Evolutionary conservation across 176 grass and related monocot species (phyloP).

Genomic region (Musa beccarii): DNA sequence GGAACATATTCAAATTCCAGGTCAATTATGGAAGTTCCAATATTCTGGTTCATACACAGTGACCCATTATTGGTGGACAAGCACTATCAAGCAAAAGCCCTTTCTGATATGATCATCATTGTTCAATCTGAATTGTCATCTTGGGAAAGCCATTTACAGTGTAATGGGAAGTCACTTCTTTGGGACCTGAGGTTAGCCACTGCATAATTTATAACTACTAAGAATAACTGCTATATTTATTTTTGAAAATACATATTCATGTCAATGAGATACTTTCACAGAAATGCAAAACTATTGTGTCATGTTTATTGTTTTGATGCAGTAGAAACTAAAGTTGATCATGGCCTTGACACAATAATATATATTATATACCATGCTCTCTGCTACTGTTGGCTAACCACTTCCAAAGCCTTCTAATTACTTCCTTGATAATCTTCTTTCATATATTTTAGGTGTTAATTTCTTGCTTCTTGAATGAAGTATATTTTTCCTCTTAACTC

Average conservation of each 20-base stretch:
- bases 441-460: too few species aligned
- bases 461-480: too few species aligned
- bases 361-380: too few species aligned
- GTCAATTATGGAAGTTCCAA: constrained; percentile 80
- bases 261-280: neutral
- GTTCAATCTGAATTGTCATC: constrained; percentile 82
- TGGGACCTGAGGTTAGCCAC: constrained; percentile 69
- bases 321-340: too few species aligned
- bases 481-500: too few species aligned
- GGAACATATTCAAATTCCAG: constrained; percentile 23
- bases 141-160: constrained; percentile 95
- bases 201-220: neutral
- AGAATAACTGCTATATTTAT: neutral
- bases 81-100: constrained; percentile 90
- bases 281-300: neutral
- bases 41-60: constrained; percentile 95
- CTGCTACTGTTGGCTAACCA: too few species aligned
- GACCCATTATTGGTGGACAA: constrained; percentile 81
- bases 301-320: too few species aligned
- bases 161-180: constrained; percentile 75
- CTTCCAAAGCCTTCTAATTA: too few species aligned
- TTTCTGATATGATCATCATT: constrained; percentile 83
- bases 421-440: too few species aligned
- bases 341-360: too few species aligned
- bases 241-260: neutral